Conservation (phyloP, 2,329 filamentous ascomycete genomes). For the Albophoma yamanashiensis region DNA sequence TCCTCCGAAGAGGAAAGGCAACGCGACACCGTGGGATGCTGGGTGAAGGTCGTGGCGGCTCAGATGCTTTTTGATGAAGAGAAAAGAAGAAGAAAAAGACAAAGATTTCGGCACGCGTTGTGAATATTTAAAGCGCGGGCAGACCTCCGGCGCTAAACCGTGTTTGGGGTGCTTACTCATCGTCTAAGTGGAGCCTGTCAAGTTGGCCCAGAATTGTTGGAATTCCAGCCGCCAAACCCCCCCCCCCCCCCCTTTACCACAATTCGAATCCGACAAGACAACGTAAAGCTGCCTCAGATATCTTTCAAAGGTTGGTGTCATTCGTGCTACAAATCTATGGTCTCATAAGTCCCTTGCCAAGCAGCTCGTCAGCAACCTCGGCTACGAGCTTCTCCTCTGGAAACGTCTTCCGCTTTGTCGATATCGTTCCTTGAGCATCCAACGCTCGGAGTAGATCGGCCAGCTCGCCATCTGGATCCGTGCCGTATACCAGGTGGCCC, state of each 20-base stretch:
- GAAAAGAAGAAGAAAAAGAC: conserved; percentile 28
- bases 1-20: conserved; percentile 42
- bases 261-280: background rate
- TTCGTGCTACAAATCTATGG: conserved; percentile 7
- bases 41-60: conserved; percentile 55
- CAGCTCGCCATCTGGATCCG: conserved; percentile 61
- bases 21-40: conserved; percentile 48
- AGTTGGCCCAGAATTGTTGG: background rate
- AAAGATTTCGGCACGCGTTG: conserved; percentile 15
- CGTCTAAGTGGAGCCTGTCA: background rate
- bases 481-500: conserved; percentile 65
- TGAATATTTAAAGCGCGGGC: conserved; percentile 12
- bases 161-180: conserved; percentile 2
- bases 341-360: conserved; percentile 37
- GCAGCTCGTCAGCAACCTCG: conserved; percentile 40
- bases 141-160: conserved; percentile 11
- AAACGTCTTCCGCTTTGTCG: conserved; percentile 45
- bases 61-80: conserved; percentile 54
- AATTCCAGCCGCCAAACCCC: too few relatives aligned
- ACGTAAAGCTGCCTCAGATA: background rate
- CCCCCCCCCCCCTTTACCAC: too few relatives aligned
- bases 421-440: conserved; percentile 58
- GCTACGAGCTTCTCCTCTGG: conserved; percentile 45
- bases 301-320: background rate
- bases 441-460: conserved; percentile 68